A percentile compares a stretch with the other conserved stretches of the same genome.
Evolutionary conservation across 352 stramenopile genomes (phyloP).

Genomic region (Phytopythium ostracodes): DNA sequence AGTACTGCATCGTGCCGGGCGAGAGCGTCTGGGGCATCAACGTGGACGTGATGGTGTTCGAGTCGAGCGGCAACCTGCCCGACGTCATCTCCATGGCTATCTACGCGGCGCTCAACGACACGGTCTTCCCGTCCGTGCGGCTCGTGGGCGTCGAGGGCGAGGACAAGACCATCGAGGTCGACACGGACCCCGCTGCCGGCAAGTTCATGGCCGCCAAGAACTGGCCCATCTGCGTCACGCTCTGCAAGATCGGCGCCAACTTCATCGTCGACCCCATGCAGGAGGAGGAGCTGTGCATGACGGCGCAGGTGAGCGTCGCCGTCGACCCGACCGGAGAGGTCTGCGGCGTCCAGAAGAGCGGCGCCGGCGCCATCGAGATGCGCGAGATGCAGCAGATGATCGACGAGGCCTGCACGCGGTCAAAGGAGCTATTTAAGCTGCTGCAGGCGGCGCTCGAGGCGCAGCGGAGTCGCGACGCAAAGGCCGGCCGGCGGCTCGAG

Average conservation of each 20-base stretch:
- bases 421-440: conserved; percentile 60
- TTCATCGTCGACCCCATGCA: conserved; percentile 68
- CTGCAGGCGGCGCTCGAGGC: conserved; percentile 44
- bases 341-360: conserved; percentile 76
- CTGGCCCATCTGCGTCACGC: conserved; percentile 72
- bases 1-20: conserved; percentile 64
- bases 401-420: conserved; percentile 59
- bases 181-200: conserved; percentile 59
- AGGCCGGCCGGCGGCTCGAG: conserved; percentile 43
- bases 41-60: conserved; percentile 79
- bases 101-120: conserved; percentile 79
- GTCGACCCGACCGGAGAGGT: conserved; percentile 56
- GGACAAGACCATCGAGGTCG: conserved; percentile 74
- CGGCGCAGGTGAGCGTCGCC: conserved; percentile 65
- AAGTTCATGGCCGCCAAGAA: conserved; percentile 44
- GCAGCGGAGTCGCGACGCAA: conserved; percentile 44
- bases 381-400: conserved; percentile 80
- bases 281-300: conserved; percentile 77
- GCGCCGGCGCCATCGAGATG: conserved; percentile 58
- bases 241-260: conserved; percentile 66
- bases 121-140: conserved; percentile 64
- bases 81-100: conserved; percentile 78
- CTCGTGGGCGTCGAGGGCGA: conserved; percentile 70
- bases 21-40: conserved; percentile 71
- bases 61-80: conserved; percentile 68